phyloP scores from a whole-genome alignment of 1,139 yeast species.

The Kodamaea derodonti region DNA sequence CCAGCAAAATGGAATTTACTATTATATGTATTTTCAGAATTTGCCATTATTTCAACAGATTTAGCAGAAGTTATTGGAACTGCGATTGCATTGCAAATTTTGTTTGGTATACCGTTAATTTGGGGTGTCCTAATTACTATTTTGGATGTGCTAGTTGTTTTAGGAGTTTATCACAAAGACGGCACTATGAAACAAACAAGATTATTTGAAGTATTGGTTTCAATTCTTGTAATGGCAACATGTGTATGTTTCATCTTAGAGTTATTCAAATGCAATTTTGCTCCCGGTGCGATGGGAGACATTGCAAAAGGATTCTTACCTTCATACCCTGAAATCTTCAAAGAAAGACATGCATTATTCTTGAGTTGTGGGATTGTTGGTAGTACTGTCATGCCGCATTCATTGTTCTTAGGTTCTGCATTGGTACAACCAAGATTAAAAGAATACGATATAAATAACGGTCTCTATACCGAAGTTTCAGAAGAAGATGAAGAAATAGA shows the following conservation, averaged over 20 bases:
- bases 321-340: conserved; percentile 38
- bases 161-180: conserved; percentile 68
- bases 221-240: conserved; percentile 58
- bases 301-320: conserved; percentile 66
- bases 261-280: conserved; percentile 49
- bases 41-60: conserved; percentile 90
- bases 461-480: conserved; percentile 17
- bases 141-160: conserved; percentile 64
- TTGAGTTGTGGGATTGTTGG: conserved; percentile 73
- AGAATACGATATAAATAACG: conserved; percentile 56
- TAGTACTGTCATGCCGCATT: conserved; percentile 83
- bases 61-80: conserved; percentile 89
- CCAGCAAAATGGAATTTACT: conserved; percentile 56
- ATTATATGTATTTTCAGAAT: conserved; percentile 73
- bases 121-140: conserved; percentile 67
- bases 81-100: conserved; percentile 67
- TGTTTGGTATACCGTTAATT: conserved; percentile 63
- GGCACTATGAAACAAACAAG: conserved; percentile 66
- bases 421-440: conserved; percentile 70
- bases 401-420: conserved; percentile 70
- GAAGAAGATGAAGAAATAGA: conserved; percentile 16
- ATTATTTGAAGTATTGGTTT: conserved; percentile 62
- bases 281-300: conserved; percentile 27
- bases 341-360: conserved; percentile 57
- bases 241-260: conserved; percentile 64